Evolutionary conservation across 768 basidiomycete genomes (phyloP), one percentile per base, ranked within the genome.

Genomic region (Fomitopsis serialis): DNA sequence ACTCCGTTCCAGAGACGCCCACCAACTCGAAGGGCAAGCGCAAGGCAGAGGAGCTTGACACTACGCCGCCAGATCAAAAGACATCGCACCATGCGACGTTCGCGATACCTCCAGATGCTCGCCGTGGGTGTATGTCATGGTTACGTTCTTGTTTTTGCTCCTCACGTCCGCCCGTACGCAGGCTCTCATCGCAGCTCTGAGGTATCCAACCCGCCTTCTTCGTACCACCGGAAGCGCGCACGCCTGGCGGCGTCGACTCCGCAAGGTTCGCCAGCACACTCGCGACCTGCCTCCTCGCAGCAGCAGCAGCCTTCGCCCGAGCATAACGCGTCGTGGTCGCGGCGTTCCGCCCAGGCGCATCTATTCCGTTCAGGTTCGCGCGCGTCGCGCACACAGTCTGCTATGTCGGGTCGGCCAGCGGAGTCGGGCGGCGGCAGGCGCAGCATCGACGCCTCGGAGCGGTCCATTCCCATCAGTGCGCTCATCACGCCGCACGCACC

Each of bases 401-500:
- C 23, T 15, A 27, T 45, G 34, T 32, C 42, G 17, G 48, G 11
- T 43, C 42, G 29, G 9, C 48, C 47, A 45, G 49, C 57, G 2
- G 55, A 50, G 43, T 50, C 58, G 27, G 48, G 40, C 40, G 11
- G 35, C 11, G 8, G 27, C 51, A 22, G 44, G 42, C 45, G 53
- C 42, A 86, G 83, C 62, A 47, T 61, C 32, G 37, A 40, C 15
- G 42, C 40, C 15, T 87, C 87, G 2, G 81, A 84, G 63, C 72
- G 76, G 12, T 90, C 88, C n/a, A 85, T 92, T 21, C 89, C 89
- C 2, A 79, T 92, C 52, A 85, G 85, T 37, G 89, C 89, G 2
- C 72, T 89, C 57, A 77, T 92, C 42, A 83, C 87, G 2, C 88
- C 89, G 0, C 87, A 87, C 61, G 87, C 85, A 23, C 89, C 87